phyloP scores from a whole-genome alignment of 495 filamentous ascomycete genomes.

The Wilcoxina mikolae region DNA sequence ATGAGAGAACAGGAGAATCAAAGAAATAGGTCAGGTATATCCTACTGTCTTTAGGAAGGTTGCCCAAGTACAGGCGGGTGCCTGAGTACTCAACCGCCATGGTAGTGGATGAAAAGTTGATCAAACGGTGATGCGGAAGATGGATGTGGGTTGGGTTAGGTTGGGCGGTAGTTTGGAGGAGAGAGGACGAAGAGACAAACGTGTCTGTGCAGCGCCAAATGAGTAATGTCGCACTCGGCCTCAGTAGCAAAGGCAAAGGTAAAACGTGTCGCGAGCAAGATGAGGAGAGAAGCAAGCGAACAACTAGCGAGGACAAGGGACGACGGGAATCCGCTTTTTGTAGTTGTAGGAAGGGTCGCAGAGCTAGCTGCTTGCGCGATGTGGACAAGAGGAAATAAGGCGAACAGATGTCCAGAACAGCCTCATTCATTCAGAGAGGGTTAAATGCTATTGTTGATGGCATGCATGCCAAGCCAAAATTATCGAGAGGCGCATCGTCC shows the following conservation, averaged over 20 bases:
- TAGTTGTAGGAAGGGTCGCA: not conserved
- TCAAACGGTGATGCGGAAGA: not conserved
- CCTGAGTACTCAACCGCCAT: slow-evolving; percentile 54
- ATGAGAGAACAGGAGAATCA: slow-evolving; percentile 21
- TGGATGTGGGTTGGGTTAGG: slow-evolving; percentile 4
- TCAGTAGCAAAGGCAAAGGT: no score
- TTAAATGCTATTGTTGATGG: no score
- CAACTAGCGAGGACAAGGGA: not conserved
- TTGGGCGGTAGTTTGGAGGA: slow-evolving; percentile 5
- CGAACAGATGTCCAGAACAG: not conserved
- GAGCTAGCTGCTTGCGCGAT: no score
- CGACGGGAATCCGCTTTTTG: not conserved
- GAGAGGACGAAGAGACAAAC: slow-evolving; percentile 4
- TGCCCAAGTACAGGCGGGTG: slow-evolving; percentile 91
- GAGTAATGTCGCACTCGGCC: no score
- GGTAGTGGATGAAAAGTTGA: not conserved
- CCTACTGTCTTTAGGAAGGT: slow-evolving; percentile 93
- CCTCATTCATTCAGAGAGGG: no score
- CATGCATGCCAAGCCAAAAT: no score
- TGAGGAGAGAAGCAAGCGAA: not conserved
- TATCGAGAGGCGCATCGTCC: no score
- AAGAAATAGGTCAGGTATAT: slow-evolving; percentile 28
- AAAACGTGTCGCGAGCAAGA: not conserved
- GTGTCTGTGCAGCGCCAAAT: no score
- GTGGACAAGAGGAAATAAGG: slow-evolving; percentile 9